Evolutionary conservation across 495 filamentous ascomycete genomes (phyloP).

Genomic region (Physcia stellaris): DNA sequence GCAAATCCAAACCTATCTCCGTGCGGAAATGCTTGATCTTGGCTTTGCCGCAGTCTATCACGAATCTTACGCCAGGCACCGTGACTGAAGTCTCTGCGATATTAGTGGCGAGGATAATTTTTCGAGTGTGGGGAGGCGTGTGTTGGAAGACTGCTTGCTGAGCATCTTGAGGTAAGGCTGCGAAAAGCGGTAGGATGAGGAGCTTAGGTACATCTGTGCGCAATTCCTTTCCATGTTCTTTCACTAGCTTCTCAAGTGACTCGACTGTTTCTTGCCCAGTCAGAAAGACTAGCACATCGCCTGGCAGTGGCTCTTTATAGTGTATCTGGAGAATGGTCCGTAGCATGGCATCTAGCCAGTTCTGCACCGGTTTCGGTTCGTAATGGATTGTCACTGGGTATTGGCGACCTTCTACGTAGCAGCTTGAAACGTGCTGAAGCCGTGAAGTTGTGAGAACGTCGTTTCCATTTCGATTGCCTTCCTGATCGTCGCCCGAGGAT

Average conservation of each 20-base stretch:
- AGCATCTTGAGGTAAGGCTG: conserved; percentile 56
- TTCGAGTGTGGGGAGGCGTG: conserved; percentile 61
- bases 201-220: conserved; percentile 63
- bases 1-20: conserved; percentile 73
- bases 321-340: conserved; percentile 85
- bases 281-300: conserved; percentile 87
- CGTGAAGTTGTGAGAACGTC: not conserved
- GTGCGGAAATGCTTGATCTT: conserved; percentile 89
- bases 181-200: conserved; percentile 56
- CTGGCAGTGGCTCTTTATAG: conserved; percentile 72
- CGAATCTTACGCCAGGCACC: conserved; percentile 79
- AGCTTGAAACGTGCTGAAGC: conserved; percentile 29
- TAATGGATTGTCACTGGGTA: conserved; percentile 74
- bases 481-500: conserved; percentile 1
- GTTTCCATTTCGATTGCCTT: conserved; percentile 1
- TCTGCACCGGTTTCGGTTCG: conserved; percentile 59
- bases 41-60: conserved; percentile 86
- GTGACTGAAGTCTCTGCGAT: conserved; percentile 98
- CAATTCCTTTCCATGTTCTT: conserved; percentile 61
- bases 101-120: conserved; percentile 87
- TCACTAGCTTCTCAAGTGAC: conserved; percentile 60
- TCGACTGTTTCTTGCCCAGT: conserved; percentile 93
- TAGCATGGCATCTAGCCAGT: conserved; percentile 71
- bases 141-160: conserved; percentile 80
- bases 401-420: conserved; percentile 77